Conservation (phyloP, 31 red algal genomes). For the Porphyra umbilicalis region DNA sequence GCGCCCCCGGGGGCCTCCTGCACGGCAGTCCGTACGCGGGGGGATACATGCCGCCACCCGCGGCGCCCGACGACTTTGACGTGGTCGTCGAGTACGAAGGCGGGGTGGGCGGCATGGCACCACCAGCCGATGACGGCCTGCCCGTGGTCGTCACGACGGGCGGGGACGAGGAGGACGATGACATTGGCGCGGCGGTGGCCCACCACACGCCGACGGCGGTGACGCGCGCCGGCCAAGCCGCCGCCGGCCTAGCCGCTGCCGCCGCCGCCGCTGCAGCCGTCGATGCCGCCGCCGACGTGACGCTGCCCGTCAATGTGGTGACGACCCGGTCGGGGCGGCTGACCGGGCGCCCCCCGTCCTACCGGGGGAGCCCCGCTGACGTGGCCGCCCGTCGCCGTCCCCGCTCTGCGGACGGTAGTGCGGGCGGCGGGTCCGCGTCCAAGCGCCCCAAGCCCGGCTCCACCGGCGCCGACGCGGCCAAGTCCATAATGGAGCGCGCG, state of each 20-base stretch:
- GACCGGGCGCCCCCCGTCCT: background rate
- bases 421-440: background rate
- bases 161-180: background rate
- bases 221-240: no score
- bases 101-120: no score
- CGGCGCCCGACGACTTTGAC: background rate
- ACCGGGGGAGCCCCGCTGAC: background rate
- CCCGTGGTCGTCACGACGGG: background rate
- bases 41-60: no score
- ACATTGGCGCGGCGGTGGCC: background rate
- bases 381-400: background rate
- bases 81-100: background rate
- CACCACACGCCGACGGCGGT: no score
- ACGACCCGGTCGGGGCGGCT: background rate
- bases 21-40: no score
- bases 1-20: no score
- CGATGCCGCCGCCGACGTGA: background rate
- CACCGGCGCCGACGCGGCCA: background rate
- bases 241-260: no score
- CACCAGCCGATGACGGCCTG: background rate
- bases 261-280: no score
- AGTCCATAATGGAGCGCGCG: background rate
- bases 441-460: background rate
- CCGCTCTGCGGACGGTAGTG: background rate
- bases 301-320: background rate